These are phyloP conservation scores for Corynespora cassiicola DNA, from an alignment of 2,329 filamentous ascomycete genomes.

Conservation along the genomic window DNA sequence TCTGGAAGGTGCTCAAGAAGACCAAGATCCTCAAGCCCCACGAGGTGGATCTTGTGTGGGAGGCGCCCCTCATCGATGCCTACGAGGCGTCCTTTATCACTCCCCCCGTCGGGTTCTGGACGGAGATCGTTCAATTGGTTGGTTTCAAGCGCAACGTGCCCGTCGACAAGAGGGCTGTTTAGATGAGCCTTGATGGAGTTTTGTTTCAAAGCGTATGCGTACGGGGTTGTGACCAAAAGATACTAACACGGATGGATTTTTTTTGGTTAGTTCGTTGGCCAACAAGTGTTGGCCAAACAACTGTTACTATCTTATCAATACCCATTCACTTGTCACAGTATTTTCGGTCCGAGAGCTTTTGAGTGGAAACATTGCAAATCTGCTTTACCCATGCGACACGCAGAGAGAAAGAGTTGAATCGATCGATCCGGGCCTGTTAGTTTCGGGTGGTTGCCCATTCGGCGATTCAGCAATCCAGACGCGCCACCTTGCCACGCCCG, in stretches of 20 bases:
- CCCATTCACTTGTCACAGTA: slow-evolving; percentile 3
- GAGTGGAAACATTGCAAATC: slow-evolving; percentile 3
- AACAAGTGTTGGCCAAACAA: not conserved
- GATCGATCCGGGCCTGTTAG: not conserved
- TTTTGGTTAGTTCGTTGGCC: not conserved
- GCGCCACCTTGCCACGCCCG: slow-evolving; percentile 9
- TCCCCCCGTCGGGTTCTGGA: slow-evolving; percentile 45
- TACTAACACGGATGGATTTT: not conserved
- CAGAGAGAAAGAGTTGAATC: slow-evolving; percentile 8
- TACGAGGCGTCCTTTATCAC: slow-evolving; percentile 51
- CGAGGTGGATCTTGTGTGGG: slow-evolving; percentile 56
- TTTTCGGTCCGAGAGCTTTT: slow-evolving; percentile 3
- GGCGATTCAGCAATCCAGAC: too few species aligned
- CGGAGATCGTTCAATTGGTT: slow-evolving; percentile 43
- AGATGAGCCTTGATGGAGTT: slow-evolving; percentile 1
- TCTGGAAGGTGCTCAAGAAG: slow-evolving; percentile 69
- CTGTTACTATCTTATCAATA: not conserved
- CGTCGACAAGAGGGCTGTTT: slow-evolving; percentile 36
- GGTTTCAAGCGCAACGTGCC: slow-evolving; percentile 38
- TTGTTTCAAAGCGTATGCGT: not conserved
- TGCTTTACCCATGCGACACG: slow-evolving; percentile 24
- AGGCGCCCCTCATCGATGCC: slow-evolving; percentile 47
- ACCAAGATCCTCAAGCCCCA: slow-evolving; percentile 61
- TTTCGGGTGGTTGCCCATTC: too few species aligned
- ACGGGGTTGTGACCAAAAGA: not conserved